Conservation (phyloP, 2,329 filamentous ascomycete species). For the Didymella lethalis region DNA sequence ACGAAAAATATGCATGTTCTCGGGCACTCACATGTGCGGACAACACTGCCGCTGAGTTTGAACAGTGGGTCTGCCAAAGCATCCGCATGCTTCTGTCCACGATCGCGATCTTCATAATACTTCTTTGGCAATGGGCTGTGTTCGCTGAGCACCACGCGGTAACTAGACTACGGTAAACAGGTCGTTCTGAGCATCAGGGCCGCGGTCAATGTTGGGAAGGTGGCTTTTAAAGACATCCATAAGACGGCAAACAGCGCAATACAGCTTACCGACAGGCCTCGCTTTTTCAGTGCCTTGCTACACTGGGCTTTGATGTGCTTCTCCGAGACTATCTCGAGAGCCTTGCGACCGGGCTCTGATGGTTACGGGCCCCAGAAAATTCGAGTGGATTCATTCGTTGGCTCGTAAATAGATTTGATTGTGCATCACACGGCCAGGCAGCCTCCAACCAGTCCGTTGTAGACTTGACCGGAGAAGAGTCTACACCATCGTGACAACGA, state of each 20-base stretch:
- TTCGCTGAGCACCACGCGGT: slow-evolving; percentile 5
- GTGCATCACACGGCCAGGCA: background rate
- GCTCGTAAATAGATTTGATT: background rate
- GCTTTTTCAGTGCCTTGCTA: background rate
- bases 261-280: slow-evolving; percentile 14
- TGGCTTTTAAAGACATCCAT: background rate
- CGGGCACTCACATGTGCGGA: slow-evolving; percentile 14
- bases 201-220: slow-evolving; percentile 9
- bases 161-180: slow-evolving; percentile 12
- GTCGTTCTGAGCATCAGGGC: slow-evolving; percentile 11
- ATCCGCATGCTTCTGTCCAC: slow-evolving; percentile 9
- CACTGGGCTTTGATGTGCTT: slow-evolving; percentile 7
- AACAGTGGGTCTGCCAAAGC: slow-evolving; percentile 10
- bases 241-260: slow-evolving; percentile 8
- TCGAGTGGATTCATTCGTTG: background rate
- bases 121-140: slow-evolving; percentile 14
- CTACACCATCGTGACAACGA: background rate
- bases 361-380: background rate
- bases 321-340: background rate
- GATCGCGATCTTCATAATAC: slow-evolving; percentile 13
- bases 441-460: background rate
- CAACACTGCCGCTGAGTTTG: slow-evolving; percentile 6
- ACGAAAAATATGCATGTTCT: slow-evolving; percentile 16
- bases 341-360: background rate
- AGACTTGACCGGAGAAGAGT: background rate